Conservation (phyloP, 1,284 basidiomycete genomes). For the Cerrena zonata region DNA sequence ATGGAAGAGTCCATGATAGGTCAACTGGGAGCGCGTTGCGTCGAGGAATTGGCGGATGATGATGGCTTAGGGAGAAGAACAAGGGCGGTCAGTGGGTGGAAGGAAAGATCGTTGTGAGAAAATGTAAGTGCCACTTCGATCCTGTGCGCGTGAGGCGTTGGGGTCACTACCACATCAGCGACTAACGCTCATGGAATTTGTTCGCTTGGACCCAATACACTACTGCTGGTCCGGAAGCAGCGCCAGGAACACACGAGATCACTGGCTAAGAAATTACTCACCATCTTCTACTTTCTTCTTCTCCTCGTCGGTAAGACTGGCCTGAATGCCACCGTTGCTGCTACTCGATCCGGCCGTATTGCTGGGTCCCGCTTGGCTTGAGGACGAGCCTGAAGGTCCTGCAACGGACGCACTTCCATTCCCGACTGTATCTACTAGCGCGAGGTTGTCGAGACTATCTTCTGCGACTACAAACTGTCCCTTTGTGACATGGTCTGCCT, state of each 20-base stretch:
- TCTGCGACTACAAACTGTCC: conserved; percentile 48
- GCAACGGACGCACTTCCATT: not conserved
- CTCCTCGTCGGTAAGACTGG: conserved; percentile 32
- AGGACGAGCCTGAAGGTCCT: conserved; percentile 4
- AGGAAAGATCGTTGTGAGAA: not conserved
- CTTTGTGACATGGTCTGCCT: conserved; percentile 66
- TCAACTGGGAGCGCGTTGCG: conserved; percentile 73
- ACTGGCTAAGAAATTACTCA: conserved; percentile 33
- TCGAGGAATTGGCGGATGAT: conserved; percentile 68
- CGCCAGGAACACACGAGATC: no score
- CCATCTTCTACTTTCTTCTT: conserved; percentile 60
- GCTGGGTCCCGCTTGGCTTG: conserved; percentile 6
- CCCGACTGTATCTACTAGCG: not conserved
- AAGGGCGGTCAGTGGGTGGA: not conserved
- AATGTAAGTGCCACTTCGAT: not conserved
- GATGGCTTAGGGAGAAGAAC: conserved; percentile 45
- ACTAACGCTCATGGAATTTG: no score
- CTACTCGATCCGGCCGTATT: conserved; percentile 1
- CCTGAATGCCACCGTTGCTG: no score
- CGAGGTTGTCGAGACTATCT: conserved; percentile 21
- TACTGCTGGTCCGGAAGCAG: no score
- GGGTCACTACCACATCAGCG: no score
- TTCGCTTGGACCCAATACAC: no score
- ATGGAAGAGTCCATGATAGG: conserved; percentile 75
- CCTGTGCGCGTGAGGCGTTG: no score